Base-by-base conservation (phyloP, 2,329 filamentous ascomycete species). In the Zymoseptoria pseudotritici region DNA sequence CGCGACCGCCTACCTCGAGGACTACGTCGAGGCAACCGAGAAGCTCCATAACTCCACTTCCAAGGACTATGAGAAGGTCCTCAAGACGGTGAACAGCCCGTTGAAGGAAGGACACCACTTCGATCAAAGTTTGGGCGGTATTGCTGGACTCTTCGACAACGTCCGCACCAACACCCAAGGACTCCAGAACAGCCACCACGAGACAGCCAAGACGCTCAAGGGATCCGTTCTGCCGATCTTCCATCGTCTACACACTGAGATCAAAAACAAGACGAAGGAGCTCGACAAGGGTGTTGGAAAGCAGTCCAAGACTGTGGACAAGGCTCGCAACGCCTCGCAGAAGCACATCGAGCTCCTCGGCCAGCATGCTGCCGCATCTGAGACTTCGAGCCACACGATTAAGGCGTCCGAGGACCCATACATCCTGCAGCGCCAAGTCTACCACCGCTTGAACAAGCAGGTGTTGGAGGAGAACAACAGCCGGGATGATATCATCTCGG, bases 241-340 rank as follows among this genome's bases (percentile, higher is more conserved):
- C 71, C 90, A 95, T 69, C 88, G 91, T 56, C 81, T 99, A 54
- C 92, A 97, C 79, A 87, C 90, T 74, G 94, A 97, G 75, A 94
- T 99, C 80, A 99, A 97, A 83, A 86, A 89, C 78, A 97, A 97
- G 80, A 82, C 85, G 64, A 97, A 97, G 80, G 92, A 97, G 76
- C 83, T 99, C 55, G 82, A 84, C 51, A 82, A 86, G 63, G 92
- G 93, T 8, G 90, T 89, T 21, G 83, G 86, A 62, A 96, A 95
- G 80, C 84, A 87, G 17, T 86, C 89, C 66, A 99, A 97, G 79
- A 86, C 90, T 55, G 91, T 99, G 21, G 91, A 96, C 63, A 97
- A 96, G 79, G 86, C 90, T 8, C 89, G 93, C 62, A 85, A 86
- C 68, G 79, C 78, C 6, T 97, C 93, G 0, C 93, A 99, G 79